Evolutionary conservation across 106 monocot species (phyloP).

Genomic region (Cymbidium sinense): DNA sequence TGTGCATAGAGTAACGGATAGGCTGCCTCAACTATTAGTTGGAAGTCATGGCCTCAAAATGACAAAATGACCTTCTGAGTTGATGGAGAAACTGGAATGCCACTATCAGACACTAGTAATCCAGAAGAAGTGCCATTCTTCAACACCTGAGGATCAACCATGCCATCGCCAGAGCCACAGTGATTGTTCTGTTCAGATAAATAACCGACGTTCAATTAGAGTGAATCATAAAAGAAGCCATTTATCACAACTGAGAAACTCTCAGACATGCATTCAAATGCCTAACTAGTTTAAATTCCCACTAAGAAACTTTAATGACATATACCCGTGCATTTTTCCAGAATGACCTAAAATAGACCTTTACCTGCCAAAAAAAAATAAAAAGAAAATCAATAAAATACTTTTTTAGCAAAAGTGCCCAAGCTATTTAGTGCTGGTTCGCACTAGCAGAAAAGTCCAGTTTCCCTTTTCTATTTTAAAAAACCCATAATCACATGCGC

Average conservation of each 20-base stretch:
- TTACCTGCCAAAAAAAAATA: constrained; percentile 55
- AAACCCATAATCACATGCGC: background rate
- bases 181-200: constrained; percentile 44
- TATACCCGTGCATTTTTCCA: constrained; percentile 65
- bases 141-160: constrained; percentile 32
- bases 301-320: constrained; percentile 16
- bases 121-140: constrained; percentile 36
- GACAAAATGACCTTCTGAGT: too few relatives aligned
- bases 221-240: background rate
- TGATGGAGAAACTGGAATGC: constrained; percentile 23
- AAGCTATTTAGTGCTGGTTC: background rate
- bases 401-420: background rate
- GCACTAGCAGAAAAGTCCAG: background rate
- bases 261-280: constrained; percentile 9
- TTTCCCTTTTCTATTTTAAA: background rate
- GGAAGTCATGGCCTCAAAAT: too few relatives aligned
- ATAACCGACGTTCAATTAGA: background rate
- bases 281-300: constrained; percentile 7
- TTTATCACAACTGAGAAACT: constrained; percentile 6
- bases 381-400: constrained; percentile 23
- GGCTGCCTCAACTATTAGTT: too few relatives aligned
- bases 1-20: too few relatives aligned
- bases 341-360: constrained; percentile 70
- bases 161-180: constrained; percentile 26
- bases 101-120: constrained; percentile 29